Evolutionary conservation across 2,329 filamentous ascomycete species (phyloP).

Genomic region (Colletotrichum karsti): DNA sequence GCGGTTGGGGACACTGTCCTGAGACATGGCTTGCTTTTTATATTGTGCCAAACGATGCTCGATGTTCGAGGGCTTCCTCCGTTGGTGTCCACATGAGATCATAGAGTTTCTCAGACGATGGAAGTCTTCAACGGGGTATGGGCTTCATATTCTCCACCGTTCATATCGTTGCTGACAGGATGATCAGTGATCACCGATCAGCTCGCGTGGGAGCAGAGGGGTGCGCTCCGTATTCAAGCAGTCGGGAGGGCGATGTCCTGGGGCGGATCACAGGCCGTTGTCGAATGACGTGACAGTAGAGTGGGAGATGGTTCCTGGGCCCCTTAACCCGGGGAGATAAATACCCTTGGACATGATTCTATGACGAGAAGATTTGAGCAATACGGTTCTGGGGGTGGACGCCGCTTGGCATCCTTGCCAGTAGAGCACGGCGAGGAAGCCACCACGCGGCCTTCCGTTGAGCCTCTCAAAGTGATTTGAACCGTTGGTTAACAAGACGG

Average conservation of each 20-base stretch:
- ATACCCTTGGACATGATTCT: background rate
- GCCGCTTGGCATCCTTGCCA: background rate
- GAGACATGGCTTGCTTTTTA: background rate
- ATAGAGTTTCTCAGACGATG: too few relatives aligned
- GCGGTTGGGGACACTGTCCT: background rate
- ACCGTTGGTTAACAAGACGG: too few relatives aligned
- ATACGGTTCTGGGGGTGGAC: background rate
- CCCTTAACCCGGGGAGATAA: conserved; percentile 18
- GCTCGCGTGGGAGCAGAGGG: background rate
- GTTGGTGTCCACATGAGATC: too few relatives aligned
- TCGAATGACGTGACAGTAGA: conserved; percentile 19
- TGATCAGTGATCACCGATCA: background rate
- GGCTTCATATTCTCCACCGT: too few relatives aligned
- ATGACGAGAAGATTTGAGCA: conserved; percentile 2
- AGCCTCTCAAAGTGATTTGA: background rate
- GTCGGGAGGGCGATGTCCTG: background rate
- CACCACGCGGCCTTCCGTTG: background rate
- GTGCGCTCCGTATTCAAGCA: background rate
- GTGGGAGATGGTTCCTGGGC: background rate
- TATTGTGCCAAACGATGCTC: background rate
- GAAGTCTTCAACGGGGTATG: too few relatives aligned
- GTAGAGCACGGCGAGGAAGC: background rate
- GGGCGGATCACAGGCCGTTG: background rate
- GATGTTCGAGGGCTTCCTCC: background rate
- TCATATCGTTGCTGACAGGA: background rate